A percentile compares a stretch with the other conserved stretches of the same genome.
These are phyloP conservation scores for Dactylorhiza incarnata DNA, from an alignment of 106 monocot species.

Conservation along the genomic window DNA sequence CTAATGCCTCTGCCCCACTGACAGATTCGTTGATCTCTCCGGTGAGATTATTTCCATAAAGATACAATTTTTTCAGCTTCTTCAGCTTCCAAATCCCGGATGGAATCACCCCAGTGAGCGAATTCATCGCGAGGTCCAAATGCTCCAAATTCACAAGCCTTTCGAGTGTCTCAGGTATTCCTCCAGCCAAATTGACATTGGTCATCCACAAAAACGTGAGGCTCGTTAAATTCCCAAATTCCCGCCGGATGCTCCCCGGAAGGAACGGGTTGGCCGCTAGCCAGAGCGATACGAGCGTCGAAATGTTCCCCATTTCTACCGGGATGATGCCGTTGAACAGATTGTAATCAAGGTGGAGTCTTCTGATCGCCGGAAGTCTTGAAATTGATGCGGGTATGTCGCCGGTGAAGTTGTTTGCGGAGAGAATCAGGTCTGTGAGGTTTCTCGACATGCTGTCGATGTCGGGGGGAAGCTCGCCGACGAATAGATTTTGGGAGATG, in stretches of 20 bases:
- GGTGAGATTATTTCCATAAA: slow-evolving; percentile 34
- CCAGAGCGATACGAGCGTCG: slow-evolving; percentile 21
- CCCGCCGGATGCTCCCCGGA: slow-evolving; percentile 26
- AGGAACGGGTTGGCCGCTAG: slow-evolving; percentile 38
- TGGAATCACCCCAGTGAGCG: slow-evolving; percentile 40
- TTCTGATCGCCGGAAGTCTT: slow-evolving; percentile 17
- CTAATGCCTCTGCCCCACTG: slow-evolving; percentile 12
- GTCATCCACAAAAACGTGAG: slow-evolving; percentile 36
- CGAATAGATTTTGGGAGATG: slow-evolving; percentile 43
- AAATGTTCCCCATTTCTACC: slow-evolving; percentile 22
- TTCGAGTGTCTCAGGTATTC: slow-evolving; percentile 28
- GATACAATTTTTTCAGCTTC: slow-evolving; percentile 33
- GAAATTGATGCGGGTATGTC: slow-evolving; percentile 34
- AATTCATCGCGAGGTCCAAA: slow-evolving; percentile 33
- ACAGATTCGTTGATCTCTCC: slow-evolving; percentile 26
- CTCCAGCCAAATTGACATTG: slow-evolving; percentile 18
- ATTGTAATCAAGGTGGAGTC: slow-evolving; percentile 36
- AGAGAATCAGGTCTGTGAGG: slow-evolving; percentile 17
- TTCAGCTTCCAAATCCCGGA: slow-evolving; percentile 31
- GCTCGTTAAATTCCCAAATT: slow-evolving; percentile 38
- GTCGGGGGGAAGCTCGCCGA: slow-evolving; percentile 33
- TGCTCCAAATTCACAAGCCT: slow-evolving; percentile 26
- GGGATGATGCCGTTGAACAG: slow-evolving; percentile 43
- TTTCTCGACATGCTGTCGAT: slow-evolving; percentile 15
- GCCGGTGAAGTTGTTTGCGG: slow-evolving; percentile 48